These are phyloP conservation scores for Ceratocystis papillata DNA, from an alignment of 2,329 filamentous ascomycete species.

Conservation along the genomic window DNA sequence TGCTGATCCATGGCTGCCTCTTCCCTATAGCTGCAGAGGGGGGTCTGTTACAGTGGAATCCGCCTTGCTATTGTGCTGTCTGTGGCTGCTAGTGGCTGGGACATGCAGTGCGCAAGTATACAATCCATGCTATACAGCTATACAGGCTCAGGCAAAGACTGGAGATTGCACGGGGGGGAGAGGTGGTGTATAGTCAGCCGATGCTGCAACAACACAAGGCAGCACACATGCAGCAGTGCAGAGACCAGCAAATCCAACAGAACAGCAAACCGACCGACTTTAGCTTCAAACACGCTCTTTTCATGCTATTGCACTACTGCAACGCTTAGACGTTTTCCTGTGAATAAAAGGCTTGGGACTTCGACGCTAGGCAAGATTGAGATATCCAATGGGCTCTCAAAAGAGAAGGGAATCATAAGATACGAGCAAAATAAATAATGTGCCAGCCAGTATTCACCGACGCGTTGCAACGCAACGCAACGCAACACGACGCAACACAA, in stretches of 20 bases:
- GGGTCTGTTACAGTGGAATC: background rate
- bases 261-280: background rate
- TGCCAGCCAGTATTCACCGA: background rate
- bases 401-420: background rate
- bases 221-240: no score
- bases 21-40: background rate
- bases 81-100: background rate
- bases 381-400: background rate
- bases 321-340: conserved; percentile 2
- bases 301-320: conserved; percentile 16
- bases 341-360: background rate
- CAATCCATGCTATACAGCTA: conserved; percentile 10
- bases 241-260: background rate
- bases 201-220: background rate
- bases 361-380: conserved; percentile 8
- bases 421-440: conserved; percentile 9
- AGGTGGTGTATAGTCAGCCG: background rate
- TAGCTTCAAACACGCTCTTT: conserved; percentile 4
- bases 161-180: background rate
- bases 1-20: background rate
- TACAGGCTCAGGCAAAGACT: background rate
- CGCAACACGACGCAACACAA: no score
- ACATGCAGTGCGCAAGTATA: background rate
- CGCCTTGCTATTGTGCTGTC: background rate
- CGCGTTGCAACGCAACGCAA: no score